Evolutionary conservation across 148 eudicot species (phyloP), one percentile per base, ranked within the genome.

Genomic region (Arctostaphylos glauca): DNA sequence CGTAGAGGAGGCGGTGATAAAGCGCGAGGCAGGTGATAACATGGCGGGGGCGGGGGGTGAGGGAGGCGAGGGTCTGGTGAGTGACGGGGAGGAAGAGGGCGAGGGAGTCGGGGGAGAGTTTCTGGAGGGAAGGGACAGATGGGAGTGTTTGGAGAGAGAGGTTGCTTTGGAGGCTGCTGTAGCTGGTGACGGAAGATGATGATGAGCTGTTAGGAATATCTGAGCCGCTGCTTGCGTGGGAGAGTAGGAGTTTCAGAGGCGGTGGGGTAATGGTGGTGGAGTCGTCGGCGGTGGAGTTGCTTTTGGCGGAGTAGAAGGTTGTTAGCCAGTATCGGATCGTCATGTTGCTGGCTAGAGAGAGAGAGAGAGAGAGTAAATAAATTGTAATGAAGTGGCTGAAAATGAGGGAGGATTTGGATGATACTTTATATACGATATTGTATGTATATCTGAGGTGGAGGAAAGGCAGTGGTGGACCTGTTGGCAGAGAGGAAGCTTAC

Each of bases 71-170:
- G 84, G 23, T 25, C 80, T 10, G 80, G 82, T 85, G 79, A 54
- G 78, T 19, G 82, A 85, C 74, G 84, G 5, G 80, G 82, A 83
- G 80, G 67, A 83, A 25, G 80, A 86, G 76, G 84, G 84, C 62
- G 21, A 83, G 81, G 78, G 74, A 77, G 64, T 81, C 85, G 15
- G 91, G 85, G n/a, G 87, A 84, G 85, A 84, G 81, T 21, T 84
- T 86, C 60, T 93, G 96, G 48, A 91, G 92, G 21, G 97, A 93
- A 0, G 93, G 94, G 71, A 93, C 87, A 7, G 97, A 93, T 0
- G 97, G 97, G 3, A 92, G 86, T 14, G 94, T 92, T 82, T 88
- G 88, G 47, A 93, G 89, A 8, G 94, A 92, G 82, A 81, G 89
- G 79, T 86, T 89, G 83, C 81, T 80, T 49, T 88, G 86, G 67